Evolutionary conservation across 1,139 yeast genomes (phyloP).

Genomic region (Scheffersomyces parashehatae): DNA sequence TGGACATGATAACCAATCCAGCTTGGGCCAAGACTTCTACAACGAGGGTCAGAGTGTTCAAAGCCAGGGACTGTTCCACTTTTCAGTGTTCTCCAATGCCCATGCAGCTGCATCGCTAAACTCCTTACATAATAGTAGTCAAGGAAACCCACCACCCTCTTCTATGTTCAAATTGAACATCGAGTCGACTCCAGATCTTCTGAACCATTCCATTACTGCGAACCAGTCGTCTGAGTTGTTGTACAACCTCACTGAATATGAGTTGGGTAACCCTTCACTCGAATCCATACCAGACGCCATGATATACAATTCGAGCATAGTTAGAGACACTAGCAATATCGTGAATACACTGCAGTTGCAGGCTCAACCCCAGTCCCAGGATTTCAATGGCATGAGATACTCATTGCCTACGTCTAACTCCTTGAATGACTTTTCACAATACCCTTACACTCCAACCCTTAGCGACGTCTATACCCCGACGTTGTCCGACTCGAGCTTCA

Average conservation of each 20-base stretch:
- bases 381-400: background rate
- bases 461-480: constrained; percentile 24
- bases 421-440: constrained; percentile 11
- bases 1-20: background rate
- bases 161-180: constrained; percentile 16
- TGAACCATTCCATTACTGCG: constrained; percentile 12
- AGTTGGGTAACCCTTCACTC: constrained; percentile 27
- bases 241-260: constrained; percentile 28
- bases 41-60: background rate
- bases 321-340: background rate
- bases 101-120: constrained; percentile 21
- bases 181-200: constrained; percentile 17
- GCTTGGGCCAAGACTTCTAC: background rate
- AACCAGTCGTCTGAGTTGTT: constrained; percentile 19
- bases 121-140: constrained; percentile 14
- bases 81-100: constrained; percentile 27
- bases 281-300: constrained; percentile 28
- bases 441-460: constrained; percentile 19
- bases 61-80: constrained; percentile 10
- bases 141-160: constrained; percentile 8
- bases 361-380: background rate
- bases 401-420: constrained; percentile 8
- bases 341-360: background rate
- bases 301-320: background rate
- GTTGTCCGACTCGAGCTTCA: constrained; percentile 20